Evolutionary conservation across 2,329 filamentous ascomycete species (phyloP).

Genomic region (Aspergillus quadricinctus): DNA sequence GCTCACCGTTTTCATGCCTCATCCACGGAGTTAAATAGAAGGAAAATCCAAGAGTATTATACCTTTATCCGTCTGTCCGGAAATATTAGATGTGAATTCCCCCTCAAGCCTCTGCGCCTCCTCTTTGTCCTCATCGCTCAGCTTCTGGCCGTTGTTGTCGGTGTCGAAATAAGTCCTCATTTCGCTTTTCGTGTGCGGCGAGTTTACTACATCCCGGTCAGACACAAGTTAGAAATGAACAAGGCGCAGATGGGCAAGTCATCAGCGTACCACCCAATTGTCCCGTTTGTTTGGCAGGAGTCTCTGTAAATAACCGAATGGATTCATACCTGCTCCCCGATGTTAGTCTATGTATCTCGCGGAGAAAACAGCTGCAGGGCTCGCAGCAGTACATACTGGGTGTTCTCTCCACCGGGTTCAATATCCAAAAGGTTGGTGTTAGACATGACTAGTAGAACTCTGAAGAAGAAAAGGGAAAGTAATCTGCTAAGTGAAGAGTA

Average conservation of each 20-base stretch:
- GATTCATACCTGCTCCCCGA: slow-evolving; percentile 52
- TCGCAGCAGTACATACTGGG: slow-evolving; percentile 43
- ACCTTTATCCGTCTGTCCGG: slow-evolving; percentile 38
- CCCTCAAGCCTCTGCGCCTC: slow-evolving; percentile 53
- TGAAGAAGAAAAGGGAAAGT: neutral
- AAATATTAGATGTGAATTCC: slow-evolving; percentile 45
- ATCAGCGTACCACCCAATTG: slow-evolving; percentile 50
- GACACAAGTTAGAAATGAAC: neutral
- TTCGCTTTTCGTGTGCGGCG: slow-evolving; percentile 32
- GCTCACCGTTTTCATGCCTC: slow-evolving; percentile 14
- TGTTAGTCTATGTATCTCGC: neutral
- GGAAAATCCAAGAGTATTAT: slow-evolving; percentile 22
- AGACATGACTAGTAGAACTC: slow-evolving; percentile 39
- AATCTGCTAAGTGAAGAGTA: neutral
- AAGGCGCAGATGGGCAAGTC: neutral
- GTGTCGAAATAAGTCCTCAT: slow-evolving; percentile 39
- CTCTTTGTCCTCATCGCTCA: slow-evolving; percentile 46
- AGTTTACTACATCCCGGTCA: slow-evolving; percentile 13
- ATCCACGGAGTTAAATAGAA: slow-evolving; percentile 28
- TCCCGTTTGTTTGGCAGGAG: slow-evolving; percentile 52
- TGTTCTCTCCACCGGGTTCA: slow-evolving; percentile 56
- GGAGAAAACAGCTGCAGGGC: too few relatives aligned
- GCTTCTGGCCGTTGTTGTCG: slow-evolving; percentile 40
- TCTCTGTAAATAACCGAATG: slow-evolving; percentile 46
- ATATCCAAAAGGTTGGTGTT: slow-evolving; percentile 54